Evolutionary conservation across 2,329 filamentous ascomycete species (phyloP).

Genomic region (Orbilia oligospora): DNA sequence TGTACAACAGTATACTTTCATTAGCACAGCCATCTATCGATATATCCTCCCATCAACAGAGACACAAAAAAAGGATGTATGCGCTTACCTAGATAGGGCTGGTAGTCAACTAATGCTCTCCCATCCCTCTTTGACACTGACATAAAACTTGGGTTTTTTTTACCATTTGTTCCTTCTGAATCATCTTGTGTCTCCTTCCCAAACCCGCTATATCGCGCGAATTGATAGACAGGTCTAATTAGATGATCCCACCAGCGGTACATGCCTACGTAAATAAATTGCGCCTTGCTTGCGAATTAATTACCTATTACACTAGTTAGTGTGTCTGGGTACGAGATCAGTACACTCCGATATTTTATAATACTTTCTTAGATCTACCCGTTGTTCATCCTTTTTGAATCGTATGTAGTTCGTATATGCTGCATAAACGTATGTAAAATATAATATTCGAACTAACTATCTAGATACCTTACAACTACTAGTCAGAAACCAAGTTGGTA

Average conservation of each 20-base stretch:
- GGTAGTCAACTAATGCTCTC: slow-evolving; percentile 17
- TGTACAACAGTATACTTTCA: not conserved
- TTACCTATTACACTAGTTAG: no score
- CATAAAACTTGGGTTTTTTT: not conserved
- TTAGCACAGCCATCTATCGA: not conserved
- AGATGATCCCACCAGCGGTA: not conserved
- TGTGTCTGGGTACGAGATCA: no score
- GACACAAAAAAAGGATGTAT: not conserved
- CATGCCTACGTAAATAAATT: no score
- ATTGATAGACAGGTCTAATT: not conserved
- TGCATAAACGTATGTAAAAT: no score
- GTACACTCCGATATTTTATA: no score
- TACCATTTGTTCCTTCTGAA: not conserved
- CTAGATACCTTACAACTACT: no score
- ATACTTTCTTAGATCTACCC: no score
- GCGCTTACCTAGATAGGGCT: slow-evolving; percentile 57
- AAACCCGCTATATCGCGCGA: slow-evolving; percentile 4
- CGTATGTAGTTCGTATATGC: no score
- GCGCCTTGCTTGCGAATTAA: no score
- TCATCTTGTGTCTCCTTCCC: slow-evolving; percentile 11
- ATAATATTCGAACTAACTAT: no score
- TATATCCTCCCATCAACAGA: not conserved
- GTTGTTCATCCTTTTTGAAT: no score
- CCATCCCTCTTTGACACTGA: not conserved
- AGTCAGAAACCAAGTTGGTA: no score